A percentile compares a stretch with the other conserved stretches of the same genome.
phyloP scores from a whole-genome alignment of 2,329 filamentous ascomycete genomes.

The Fusarium sp. region DNA sequence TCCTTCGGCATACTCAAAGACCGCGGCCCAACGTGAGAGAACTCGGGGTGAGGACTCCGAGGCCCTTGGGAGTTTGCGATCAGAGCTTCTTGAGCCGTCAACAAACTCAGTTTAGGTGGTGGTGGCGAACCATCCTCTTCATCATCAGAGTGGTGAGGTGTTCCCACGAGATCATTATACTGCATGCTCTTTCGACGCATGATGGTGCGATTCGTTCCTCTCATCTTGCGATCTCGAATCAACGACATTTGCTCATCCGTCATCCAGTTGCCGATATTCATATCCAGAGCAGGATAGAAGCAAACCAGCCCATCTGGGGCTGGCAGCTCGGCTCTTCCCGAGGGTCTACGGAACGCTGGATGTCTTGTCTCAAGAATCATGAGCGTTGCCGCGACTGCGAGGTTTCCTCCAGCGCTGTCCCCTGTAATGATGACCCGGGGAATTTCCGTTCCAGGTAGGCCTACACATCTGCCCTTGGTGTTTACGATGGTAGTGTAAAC shows the following conservation, averaged over 20 bases:
- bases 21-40: conserved; percentile 60
- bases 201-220: conserved; percentile 82
- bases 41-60: conserved; percentile 60
- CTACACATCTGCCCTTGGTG: conserved; percentile 56
- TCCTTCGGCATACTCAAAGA: conserved; percentile 40
- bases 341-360: conserved; percentile 48
- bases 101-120: conserved; percentile 9
- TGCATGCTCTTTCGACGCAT: conserved; percentile 88
- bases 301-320: conserved; percentile 84
- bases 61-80: conserved; percentile 26
- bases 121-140: conserved; percentile 62
- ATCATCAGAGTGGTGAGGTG: conserved; percentile 83
- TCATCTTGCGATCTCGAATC: conserved; percentile 84
- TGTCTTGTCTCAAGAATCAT: conserved; percentile 87
- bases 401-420: conserved; percentile 62
- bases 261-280: conserved; percentile 99
- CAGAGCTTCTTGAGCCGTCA: conserved; percentile 16
- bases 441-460: conserved; percentile 54
- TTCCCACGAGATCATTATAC: conserved; percentile 86
- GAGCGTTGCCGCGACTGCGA: conserved; percentile 76
- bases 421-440: conserved; percentile 59
- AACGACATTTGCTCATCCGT: conserved; percentile 96
- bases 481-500: conserved; percentile 55
- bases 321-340: conserved; percentile 68
- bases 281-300: conserved; percentile 90